Evolutionary conservation across 805 yeast species (phyloP).

Genomic region (Vanderwaltozyma verrucispora): DNA sequence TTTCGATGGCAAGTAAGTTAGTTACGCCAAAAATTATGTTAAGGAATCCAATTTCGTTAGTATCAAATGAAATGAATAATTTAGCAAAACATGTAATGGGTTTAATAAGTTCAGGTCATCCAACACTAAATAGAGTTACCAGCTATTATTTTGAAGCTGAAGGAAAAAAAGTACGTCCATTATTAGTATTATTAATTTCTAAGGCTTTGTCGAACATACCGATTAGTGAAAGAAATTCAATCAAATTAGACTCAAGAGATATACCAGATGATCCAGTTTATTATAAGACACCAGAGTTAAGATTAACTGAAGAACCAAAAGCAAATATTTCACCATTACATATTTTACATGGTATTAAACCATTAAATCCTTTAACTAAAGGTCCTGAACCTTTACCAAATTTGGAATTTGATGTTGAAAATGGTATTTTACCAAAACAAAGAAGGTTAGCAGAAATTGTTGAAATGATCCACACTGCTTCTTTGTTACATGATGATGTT

Average conservation of each 20-base stretch:
- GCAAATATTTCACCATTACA: conserved; percentile 61
- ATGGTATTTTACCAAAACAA: conserved; percentile 89
- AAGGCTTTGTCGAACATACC: conserved; percentile 78
- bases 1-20: conserved; percentile 61
- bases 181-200: conserved; percentile 73
- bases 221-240: conserved; percentile 49
- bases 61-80: conserved; percentile 85
- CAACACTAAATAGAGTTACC: conserved; percentile 84
- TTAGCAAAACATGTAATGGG: conserved; percentile 79
- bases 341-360: conserved; percentile 82
- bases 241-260: conserved; percentile 51
- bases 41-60: conserved; percentile 82
- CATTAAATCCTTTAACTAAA: conserved; percentile 78
- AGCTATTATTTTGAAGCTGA: conserved; percentile 92
- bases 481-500: conserved; percentile 91
- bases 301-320: conserved; percentile 46
- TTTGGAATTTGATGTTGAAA: conserved; percentile 33
- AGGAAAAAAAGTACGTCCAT: conserved; percentile 91
- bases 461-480: conserved; percentile 97
- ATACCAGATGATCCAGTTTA: conserved; percentile 57
- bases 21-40: conserved; percentile 53
- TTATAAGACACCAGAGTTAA: conserved; percentile 42
- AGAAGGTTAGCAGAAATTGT: conserved; percentile 93
- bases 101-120: conserved; percentile 88
- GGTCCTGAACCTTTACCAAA: conserved; percentile 67